phyloP scores from a whole-genome alignment of 164 flowering plant genomes.

The Paratinospora sagittata region DNA sequence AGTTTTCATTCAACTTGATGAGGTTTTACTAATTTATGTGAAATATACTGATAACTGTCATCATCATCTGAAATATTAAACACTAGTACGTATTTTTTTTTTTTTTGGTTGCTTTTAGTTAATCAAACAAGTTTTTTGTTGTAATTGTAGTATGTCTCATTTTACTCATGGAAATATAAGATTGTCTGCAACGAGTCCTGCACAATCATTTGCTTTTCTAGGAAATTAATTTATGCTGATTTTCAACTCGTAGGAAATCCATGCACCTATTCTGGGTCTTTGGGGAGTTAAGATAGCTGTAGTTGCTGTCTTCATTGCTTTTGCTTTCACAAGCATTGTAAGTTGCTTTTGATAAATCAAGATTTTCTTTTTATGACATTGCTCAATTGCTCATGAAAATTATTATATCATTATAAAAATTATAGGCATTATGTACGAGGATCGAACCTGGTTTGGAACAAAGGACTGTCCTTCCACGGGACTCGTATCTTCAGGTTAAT shows the following conservation, averaged over 20 bases:
- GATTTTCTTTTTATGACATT: not conserved
- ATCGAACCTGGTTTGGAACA: conserved; percentile 95
- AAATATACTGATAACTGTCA: too few relatives aligned
- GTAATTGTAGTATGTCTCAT: too few relatives aligned
- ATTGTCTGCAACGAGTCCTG: not conserved
- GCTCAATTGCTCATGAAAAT: not conserved
- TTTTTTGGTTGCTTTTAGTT: too few relatives aligned
- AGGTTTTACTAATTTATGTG: too few relatives aligned
- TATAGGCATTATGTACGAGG: conserved; percentile 80
- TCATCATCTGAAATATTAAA: too few relatives aligned
- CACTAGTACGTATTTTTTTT: too few relatives aligned
- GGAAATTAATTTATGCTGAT: not conserved
- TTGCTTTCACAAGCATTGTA: conserved; percentile 87
- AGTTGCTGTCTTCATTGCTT: conserved; percentile 57
- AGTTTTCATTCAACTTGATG: too few relatives aligned
- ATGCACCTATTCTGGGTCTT: conserved; percentile 73
- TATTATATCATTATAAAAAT: conserved; percentile 7
- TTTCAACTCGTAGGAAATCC: conserved; percentile 62
- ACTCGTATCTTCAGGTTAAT: conserved; percentile 94
- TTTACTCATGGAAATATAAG: too few relatives aligned
- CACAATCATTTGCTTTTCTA: not conserved
- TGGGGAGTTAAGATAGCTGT: conserved; percentile 84
- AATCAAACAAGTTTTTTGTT: too few relatives aligned
- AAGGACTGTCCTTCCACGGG: conserved; percentile 88
- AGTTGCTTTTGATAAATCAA: conserved; percentile 25